Percentiles rank a stretch among this genome's conserved stretches.
These are phyloP conservation scores for Bathelium albidoporum DNA, from an alignment of 495 filamentous ascomycete species.

Conservation along the genomic window DNA sequence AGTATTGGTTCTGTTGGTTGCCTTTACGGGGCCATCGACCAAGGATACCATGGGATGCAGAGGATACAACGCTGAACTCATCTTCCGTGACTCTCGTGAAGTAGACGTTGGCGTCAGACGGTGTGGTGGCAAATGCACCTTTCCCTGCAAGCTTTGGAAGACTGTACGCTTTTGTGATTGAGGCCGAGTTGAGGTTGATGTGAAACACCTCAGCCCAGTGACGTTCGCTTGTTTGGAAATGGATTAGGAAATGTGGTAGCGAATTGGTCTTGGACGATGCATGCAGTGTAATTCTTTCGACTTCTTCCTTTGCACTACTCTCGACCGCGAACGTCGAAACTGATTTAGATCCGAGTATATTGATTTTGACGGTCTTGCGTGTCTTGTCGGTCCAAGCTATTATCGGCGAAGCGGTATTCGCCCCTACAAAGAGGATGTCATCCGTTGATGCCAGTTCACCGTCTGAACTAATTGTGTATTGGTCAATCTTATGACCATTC, in stretches of 20 bases:
- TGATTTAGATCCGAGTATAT: constrained; percentile 67
- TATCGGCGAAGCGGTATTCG: constrained; percentile 71
- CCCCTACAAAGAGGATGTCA: constrained; percentile 68
- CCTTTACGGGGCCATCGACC: constrained; percentile 52
- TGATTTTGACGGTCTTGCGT: constrained; percentile 60
- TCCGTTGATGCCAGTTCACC: constrained; percentile 55
- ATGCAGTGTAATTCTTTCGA: constrained; percentile 60
- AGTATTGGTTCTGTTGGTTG: not conserved
- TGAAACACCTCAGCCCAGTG: constrained; percentile 84
- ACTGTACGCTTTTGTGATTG: constrained; percentile 61
- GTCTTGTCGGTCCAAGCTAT: constrained; percentile 71
- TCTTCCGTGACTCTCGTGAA: constrained; percentile 69
- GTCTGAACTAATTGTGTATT: constrained; percentile 60
- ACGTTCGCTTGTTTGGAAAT: constrained; percentile 58
- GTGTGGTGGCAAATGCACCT: constrained; percentile 72
- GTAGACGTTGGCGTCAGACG: constrained; percentile 68
- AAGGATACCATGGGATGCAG: constrained; percentile 62
- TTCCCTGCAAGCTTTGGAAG: constrained; percentile 57
- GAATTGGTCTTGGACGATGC: constrained; percentile 60
- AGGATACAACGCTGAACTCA: constrained; percentile 64
- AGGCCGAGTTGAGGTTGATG: constrained; percentile 55
- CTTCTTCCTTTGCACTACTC: constrained; percentile 44
- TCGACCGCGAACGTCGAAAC: constrained; percentile 41
- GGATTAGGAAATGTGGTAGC: constrained; percentile 71
- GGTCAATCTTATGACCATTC: constrained; percentile 55